Conservation (phyloP, 768 basidiomycete species). For the Lentinula sp. region DNA sequence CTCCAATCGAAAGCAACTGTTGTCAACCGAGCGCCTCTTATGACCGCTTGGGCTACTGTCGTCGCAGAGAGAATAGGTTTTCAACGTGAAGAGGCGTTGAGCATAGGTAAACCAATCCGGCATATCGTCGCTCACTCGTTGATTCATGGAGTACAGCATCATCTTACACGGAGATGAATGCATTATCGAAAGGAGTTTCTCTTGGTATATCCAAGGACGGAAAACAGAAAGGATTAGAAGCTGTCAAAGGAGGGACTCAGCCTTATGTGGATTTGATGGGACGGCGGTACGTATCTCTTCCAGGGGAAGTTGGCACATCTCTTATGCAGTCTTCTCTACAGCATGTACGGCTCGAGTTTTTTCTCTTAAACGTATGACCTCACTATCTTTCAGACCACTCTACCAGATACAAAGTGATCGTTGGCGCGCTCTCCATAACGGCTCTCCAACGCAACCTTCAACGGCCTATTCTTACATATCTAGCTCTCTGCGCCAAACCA, state of each 20-base stretch:
- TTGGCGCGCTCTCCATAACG: slow-evolving; percentile 80
- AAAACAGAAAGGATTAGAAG: slow-evolving; percentile 50
- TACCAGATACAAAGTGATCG: slow-evolving; percentile 61
- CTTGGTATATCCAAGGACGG: slow-evolving; percentile 68
- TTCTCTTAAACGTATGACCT: neutral
- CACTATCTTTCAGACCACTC: slow-evolving; percentile 51
- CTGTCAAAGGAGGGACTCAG: slow-evolving; percentile 52
- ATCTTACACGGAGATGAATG: slow-evolving; percentile 92
- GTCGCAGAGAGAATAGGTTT: slow-evolving; percentile 88
- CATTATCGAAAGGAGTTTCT: slow-evolving; percentile 76
- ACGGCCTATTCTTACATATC: slow-evolving; percentile 83
- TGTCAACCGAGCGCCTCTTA: slow-evolving; percentile 88
- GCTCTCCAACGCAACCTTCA: slow-evolving; percentile 62
- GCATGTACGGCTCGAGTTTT: neutral
- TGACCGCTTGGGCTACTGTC: slow-evolving; percentile 89
- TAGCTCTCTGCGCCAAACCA: slow-evolving; percentile 72
- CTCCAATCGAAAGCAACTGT: slow-evolving; percentile 57
- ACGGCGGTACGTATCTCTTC: slow-evolving; percentile 36
- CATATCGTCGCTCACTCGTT: neutral
- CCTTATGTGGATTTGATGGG: slow-evolving; percentile 88
- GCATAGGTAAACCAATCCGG: slow-evolving; percentile 58
- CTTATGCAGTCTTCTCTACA: neutral
- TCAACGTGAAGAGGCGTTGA: slow-evolving; percentile 81
- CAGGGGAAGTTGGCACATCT: neutral
- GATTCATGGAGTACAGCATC: slow-evolving; percentile 47